phyloP scores from a whole-genome alignment of 768 basidiomycete genomes.

The Boletellus ananas region DNA sequence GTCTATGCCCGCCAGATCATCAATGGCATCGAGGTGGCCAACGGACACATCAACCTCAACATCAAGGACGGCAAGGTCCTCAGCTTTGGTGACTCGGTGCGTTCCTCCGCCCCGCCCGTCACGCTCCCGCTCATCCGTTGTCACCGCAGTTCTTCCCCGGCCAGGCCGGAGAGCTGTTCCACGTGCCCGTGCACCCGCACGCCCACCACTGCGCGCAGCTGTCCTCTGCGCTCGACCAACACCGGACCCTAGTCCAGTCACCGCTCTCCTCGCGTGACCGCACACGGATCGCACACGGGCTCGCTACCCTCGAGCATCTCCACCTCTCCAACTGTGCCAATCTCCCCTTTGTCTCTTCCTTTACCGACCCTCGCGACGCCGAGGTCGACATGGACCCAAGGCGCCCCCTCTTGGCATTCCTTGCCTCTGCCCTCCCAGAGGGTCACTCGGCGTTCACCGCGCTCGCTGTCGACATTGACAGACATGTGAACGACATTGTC shows the following conservation, averaged over 20 bases:
- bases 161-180: constrained; percentile 27
- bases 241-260: constrained; percentile 28
- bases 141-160: constrained; percentile 72
- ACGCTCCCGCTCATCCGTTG: constrained; percentile 8
- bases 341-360: constrained; percentile 23
- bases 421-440: constrained; percentile 67
- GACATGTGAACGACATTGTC: constrained; percentile 49
- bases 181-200: constrained; percentile 44
- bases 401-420: constrained; percentile 71
- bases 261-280: constrained; percentile 11
- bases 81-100: constrained; percentile 83
- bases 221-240: constrained; percentile 29
- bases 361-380: constrained; percentile 22
- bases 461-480: constrained; percentile 47
- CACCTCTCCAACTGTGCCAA: constrained; percentile 56
- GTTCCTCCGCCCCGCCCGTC: constrained; percentile 24
- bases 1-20: constrained; percentile 83
- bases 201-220: constrained; percentile 50
- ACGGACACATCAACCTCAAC: constrained; percentile 93
- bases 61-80: constrained; percentile 78
- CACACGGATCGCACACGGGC: constrained; percentile 11
- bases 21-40: constrained; percentile 82
- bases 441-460: constrained; percentile 35
- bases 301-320: constrained; percentile 40
- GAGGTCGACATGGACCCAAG: constrained; percentile 36